Percentiles rank a stretch among this genome's conserved stretches.
These are phyloP conservation scores for Populus deltoides DNA, from an alignment of 345 rosid genomes.

Conservation along the genomic window DNA sequence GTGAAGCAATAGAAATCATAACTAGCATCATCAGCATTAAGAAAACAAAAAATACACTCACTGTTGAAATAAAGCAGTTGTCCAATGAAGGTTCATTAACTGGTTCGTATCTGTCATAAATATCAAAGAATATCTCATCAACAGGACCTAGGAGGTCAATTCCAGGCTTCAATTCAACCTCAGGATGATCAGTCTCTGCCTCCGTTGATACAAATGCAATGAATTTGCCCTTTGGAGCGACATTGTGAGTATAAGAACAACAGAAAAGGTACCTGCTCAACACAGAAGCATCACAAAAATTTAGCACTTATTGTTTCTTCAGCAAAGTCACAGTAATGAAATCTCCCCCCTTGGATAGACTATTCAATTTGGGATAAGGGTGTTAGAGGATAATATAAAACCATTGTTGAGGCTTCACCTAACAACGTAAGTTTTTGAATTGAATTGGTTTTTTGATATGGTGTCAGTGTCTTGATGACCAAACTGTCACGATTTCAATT, in stretches of 20 bases:
- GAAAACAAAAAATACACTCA: conserved; percentile 31
- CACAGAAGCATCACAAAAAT: neutral
- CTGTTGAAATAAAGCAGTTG: conserved; percentile 88
- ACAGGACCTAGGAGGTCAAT: conserved; percentile 77
- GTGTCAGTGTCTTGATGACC: too few species aligned
- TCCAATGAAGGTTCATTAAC: conserved; percentile 76
- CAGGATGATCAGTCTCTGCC: conserved; percentile 87
- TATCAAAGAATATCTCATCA: conserved; percentile 85
- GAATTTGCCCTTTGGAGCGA: conserved; percentile 91
- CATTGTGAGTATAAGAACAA: conserved; percentile 90
- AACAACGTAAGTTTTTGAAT: too few species aligned
- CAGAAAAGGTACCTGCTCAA: conserved; percentile 85
- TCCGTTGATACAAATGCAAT: conserved; percentile 90
- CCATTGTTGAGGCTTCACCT: too few species aligned
- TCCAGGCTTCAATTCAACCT: conserved; percentile 74
- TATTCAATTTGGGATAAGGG: neutral
- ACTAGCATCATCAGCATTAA: neutral
- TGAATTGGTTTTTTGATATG: too few species aligned
- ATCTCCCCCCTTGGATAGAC: neutral
- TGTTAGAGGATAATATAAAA: neutral
- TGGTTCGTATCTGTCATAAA: conserved; percentile 75
- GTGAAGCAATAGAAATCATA: neutral
- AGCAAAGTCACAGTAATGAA: neutral
- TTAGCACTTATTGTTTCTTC: neutral
- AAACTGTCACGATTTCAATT: too few species aligned